phyloP scores from a whole-genome alignment of 2,329 filamentous ascomycete species.

The Uncinocarpus reesii region DNA sequence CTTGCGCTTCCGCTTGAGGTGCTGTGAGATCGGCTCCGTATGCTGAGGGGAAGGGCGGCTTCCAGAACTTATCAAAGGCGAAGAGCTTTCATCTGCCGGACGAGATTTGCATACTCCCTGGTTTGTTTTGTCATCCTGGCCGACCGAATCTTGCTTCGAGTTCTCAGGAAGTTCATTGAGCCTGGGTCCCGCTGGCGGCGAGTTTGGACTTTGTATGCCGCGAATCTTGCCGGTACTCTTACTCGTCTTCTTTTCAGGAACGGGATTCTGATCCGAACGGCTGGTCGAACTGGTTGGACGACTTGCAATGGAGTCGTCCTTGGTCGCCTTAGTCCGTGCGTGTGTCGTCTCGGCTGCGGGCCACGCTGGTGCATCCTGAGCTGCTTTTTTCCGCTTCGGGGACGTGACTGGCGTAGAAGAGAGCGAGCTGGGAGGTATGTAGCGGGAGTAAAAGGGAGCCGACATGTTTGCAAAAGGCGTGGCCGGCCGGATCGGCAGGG shows the following conservation, averaged over 20 bases:
- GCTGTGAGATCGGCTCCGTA: not conserved
- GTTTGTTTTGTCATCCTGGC: slow-evolving; percentile 10
- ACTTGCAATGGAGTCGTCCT: slow-evolving; percentile 15
- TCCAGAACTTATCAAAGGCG: slow-evolving; percentile 22
- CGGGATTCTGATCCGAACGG: not conserved
- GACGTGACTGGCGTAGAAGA: not conserved
- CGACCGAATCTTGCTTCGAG: not conserved
- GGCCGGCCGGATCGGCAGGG: no score
- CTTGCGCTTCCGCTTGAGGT: slow-evolving; percentile 11
- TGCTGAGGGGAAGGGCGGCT: not conserved
- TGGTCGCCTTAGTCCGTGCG: slow-evolving; percentile 7
- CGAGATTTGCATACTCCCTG: slow-evolving; percentile 8
- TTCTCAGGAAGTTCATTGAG: not conserved
- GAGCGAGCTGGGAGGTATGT: slow-evolving; percentile 29
- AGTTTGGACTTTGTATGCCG: not conserved
- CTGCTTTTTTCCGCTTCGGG: not conserved
- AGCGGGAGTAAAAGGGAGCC: slow-evolving; percentile 38
- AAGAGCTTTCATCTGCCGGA: slow-evolving; percentile 22
- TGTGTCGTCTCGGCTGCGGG: not conserved
- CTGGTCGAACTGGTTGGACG: not conserved
- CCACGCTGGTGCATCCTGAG: not conserved
- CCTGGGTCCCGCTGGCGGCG: not conserved
- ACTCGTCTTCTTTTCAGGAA: slow-evolving; percentile 22
- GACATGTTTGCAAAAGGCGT: slow-evolving; percentile 29
- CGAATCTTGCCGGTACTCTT: slow-evolving; percentile 5